A percentile compares a stretch with the other conserved stretches of the same genome.
These are phyloP conservation scores for Neofusicoccum sp. DNA, from an alignment of 2,329 filamentous ascomycete genomes.

Conservation along the genomic window DNA sequence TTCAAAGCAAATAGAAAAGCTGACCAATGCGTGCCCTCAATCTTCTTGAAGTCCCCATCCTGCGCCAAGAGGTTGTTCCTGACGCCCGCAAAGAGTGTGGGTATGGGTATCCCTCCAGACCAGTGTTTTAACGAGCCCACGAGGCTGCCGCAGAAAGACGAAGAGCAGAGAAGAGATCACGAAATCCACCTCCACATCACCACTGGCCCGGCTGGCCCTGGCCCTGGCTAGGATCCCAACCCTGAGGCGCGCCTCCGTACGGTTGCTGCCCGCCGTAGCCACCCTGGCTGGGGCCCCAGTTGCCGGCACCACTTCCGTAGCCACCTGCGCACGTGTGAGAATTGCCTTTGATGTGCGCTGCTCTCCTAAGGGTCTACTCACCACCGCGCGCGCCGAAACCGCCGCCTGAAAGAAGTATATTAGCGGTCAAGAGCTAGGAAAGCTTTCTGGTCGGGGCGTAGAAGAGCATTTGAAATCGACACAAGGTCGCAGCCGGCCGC, in stretches of 20 bases:
- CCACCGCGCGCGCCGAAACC: conserved; percentile 27
- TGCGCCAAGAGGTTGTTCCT: conserved; percentile 13
- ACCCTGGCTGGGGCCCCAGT: conserved; percentile 33
- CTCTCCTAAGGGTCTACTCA: conserved; percentile 18
- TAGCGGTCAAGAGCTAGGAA: conserved; percentile 26
- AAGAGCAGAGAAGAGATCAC: conserved; percentile 11
- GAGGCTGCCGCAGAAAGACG: conserved; percentile 8
- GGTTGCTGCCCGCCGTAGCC: conserved; percentile 35
- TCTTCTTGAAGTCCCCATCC: conserved; percentile 16
- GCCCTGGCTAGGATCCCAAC: conserved; percentile 27
- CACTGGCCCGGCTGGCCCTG: conserved; percentile 30
- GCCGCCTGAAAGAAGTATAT: conserved; percentile 25
- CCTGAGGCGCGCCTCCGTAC: conserved; percentile 34
- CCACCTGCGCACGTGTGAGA: conserved; percentile 9
- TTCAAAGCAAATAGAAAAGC: conserved; percentile 16
- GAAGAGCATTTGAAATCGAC: background rate
- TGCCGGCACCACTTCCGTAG: conserved; percentile 27
- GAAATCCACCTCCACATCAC: background rate
- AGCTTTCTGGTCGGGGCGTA: background rate
- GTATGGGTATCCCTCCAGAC: conserved; percentile 20
- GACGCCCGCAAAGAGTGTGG: conserved; percentile 22
- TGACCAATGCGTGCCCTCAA: conserved; percentile 17
- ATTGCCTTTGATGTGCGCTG: background rate
- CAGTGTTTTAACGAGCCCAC: conserved; percentile 9
- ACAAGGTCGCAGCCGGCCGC: background rate